Base-by-base conservation (phyloP, 2,329 filamentous ascomycete species). In the Cyanodermella asteris region DNA sequence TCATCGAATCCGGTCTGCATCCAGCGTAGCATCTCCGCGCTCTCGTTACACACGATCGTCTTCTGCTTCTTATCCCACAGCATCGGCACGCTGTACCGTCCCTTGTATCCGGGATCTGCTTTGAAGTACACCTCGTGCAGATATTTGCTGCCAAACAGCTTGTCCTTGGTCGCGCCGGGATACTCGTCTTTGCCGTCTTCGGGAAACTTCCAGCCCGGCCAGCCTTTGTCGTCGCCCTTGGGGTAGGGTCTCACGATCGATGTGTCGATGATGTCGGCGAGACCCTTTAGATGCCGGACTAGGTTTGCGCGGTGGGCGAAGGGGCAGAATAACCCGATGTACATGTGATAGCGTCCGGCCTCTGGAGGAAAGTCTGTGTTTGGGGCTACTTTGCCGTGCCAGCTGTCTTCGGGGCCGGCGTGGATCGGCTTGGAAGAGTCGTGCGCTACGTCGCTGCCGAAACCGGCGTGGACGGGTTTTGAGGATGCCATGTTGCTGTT, bases 191-290 rank as follows among this genome's bases (percentile, higher is more conserved):
- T n/a, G 27, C 58, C 41, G 0, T 50, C 48, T 3, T 44, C 44
- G 0, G 64, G 59, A 35, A 74, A 73, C 16, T 53, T 50, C 64
- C 64, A 70, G 9, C 64, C 67, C n/a, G n/a, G n/a, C n/a, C n/a
- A n/a, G n/a, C n/a, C n/a, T n/a, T n/a, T n/a, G 11, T 59, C 53
- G 34, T 69, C 57, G 25, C 65, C 67, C 39, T 74, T 75, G 0
- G 70, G 70, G 32, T 73, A 74, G 0, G 69, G 60, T 34, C 61
- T 62, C 2, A 73, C 65, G 4, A 72, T 49, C 1, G 61, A 65
- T 12, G 68, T 37, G 5, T 57, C 50, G 21, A 72, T 58, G 18
- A 61, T 47, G 7, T 55, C 43, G 17, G 59, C 49, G 3, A 72
- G 52, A 17, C 61, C 59, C 37, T 68, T 66, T 24, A 72, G 47